These are phyloP conservation scores for Neobulgaria alba DNA, from an alignment of 2,329 filamentous ascomycete species.

Conservation along the genomic window DNA sequence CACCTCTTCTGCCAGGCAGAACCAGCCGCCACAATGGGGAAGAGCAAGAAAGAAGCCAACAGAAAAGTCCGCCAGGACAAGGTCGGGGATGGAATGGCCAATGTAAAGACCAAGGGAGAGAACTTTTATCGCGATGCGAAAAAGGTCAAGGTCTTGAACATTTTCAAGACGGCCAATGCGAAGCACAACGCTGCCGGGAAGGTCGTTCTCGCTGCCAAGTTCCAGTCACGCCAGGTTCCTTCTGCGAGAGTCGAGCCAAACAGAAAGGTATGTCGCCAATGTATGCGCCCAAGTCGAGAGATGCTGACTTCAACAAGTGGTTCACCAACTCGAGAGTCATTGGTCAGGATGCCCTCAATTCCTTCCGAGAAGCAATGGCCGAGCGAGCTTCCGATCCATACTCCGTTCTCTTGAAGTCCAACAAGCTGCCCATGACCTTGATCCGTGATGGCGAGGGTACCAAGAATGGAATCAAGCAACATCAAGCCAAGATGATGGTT, in stretches of 20 bases:
- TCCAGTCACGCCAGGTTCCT: slow-evolving; percentile 74
- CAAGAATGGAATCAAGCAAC: slow-evolving; percentile 83
- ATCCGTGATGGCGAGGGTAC: slow-evolving; percentile 70
- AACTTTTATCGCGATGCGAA: slow-evolving; percentile 95
- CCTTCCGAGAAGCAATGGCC: slow-evolving; percentile 86
- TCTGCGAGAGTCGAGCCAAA: slow-evolving; percentile 88
- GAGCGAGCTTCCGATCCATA: slow-evolving; percentile 88
- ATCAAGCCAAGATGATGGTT: slow-evolving; percentile 88
- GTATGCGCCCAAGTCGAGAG: not conserved
- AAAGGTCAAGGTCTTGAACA: slow-evolving; percentile 80
- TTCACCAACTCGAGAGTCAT: slow-evolving; percentile 90
- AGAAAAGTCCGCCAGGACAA: slow-evolving; percentile 82
- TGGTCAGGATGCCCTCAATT: slow-evolving; percentile 75
- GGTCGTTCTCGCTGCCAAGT: slow-evolving; percentile 75
- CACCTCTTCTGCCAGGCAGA: slow-evolving; percentile 10
- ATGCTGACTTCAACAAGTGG: slow-evolving; percentile 44
- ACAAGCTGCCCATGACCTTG: slow-evolving; percentile 93
- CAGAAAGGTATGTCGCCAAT: slow-evolving; percentile 46
- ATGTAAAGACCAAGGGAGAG: slow-evolving; percentile 91
- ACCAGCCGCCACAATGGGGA: slow-evolving; percentile 56
- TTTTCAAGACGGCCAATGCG: slow-evolving; percentile 80
- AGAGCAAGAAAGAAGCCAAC: slow-evolving; percentile 81
- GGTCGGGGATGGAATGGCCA: slow-evolving; percentile 76
- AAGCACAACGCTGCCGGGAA: slow-evolving; percentile 75
- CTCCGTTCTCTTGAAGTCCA: slow-evolving; percentile 88